Evolutionary conservation across 495 filamentous ascomycete species (phyloP), one percentile per base, ranked within the genome.

Genomic region (Penicillium cinerascens): DNA sequence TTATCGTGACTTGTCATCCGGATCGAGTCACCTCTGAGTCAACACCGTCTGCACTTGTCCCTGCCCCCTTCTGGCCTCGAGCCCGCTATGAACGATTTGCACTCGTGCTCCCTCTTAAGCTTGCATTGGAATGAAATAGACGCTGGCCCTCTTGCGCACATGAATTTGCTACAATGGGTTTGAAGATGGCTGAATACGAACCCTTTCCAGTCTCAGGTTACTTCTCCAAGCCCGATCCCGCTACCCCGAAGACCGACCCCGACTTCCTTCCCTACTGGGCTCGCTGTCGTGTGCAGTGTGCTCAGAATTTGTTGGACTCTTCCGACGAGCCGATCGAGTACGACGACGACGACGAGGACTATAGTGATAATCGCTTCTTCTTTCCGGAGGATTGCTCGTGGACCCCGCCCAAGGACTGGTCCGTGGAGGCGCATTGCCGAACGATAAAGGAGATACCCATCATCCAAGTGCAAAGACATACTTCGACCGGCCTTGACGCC

Each of bases 341-440:
- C 74, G 72, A 74, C 35, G 57, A 70, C 66, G 56, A 75, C 61
- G 74, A 77, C 62, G 66, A 70, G n/a, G 72, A 74, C 52, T 74
- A 72, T 42, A 62, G 60, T 50, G 74, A 77, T 23, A 77, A 74
- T 50, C 72, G 66, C 44, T 77, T 75, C 52, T 75, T 77, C 54
- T 77, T 75, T 44, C 74, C 74, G 3, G 74, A 77, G 58, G 74
- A 77, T 43, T 75, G 71, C 61, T 73, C 72, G 20, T 75, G 64
- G 60, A 71, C 74, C 15, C 74, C 74, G 15, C 64, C 70, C 1
- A 67, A 66, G 43, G 61, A 61, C 46, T 69, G 57, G 58, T 47
- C 53, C 21, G 55, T 65, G 26, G 61, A 68, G 18, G 49, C 62
- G 21, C 41, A 58, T 42, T 39, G 35, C 26, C 26, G 23, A 45